Base-by-base conservation (phyloP, 352 stramenopile genomes). In the Peronosclerospora sorghi region DNA sequence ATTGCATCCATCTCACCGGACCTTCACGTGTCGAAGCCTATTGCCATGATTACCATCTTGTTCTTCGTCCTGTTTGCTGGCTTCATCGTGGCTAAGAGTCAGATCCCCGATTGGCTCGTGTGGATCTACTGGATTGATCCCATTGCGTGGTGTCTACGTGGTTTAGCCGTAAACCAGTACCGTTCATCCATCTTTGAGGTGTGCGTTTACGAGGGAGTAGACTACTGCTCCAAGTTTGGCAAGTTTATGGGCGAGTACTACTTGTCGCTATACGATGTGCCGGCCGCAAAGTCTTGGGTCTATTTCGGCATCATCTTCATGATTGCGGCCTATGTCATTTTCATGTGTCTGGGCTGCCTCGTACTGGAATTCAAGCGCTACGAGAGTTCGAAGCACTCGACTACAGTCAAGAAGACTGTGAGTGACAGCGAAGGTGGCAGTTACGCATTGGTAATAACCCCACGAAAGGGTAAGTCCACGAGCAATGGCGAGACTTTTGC, bases 41-140 rank as follows among this genome's bases (percentile, higher is more conserved):
- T 64, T 18, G 35, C 43, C 17, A 57, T 47, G n/a, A 28, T 59
- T 21, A 47, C 45, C 4, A 48, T 56, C 18, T 27, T 41, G 14
- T 17, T 76, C 4, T 71, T 60, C 41, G 43, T 72, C 8, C 28
- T 81, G 2, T 79, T 79, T 18, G 41, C 39, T 1, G 70, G 68
- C n/a, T 76, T 76, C 27, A 47, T 76, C 5, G 32, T 37, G 6
- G 24, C 36, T 7, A 47, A 30, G 19, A 41, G 35, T 20, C 15
- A 38, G 13, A 39, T 51, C 8, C 48, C 41, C 1, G 48, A 46
- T 24, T 65, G 48, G 34, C 56, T 62, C n/a, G 48, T 61, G 8
- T 83, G 70, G 70, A n/a, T 73, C 5, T 83, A 76, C 41, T 82
- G 51, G 48, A 18, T 83, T 2, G 56, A 78, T 30, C 70, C 70